Percentiles rank a stretch among this genome's conserved stretches.
phyloP scores from a whole-genome alignment of 306 rosid genomes.

The Dryas alaskensis region DNA sequence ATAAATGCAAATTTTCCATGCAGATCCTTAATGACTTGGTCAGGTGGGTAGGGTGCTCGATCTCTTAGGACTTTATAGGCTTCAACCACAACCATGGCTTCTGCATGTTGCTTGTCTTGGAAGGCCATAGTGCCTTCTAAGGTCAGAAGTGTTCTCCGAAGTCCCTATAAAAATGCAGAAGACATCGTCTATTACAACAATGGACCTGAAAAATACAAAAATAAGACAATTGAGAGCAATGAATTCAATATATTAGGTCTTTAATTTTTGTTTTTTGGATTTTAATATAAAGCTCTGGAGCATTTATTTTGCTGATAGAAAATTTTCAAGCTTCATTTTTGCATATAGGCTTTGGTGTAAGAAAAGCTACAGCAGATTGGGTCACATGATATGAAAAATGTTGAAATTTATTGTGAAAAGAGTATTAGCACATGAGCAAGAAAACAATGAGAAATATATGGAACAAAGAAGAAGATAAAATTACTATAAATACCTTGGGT shows the following conservation, averaged over 20 bases:
- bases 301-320: too few species aligned
- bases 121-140: conserved; percentile 56
- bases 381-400: too few species aligned
- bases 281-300: too few species aligned
- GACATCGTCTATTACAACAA: conserved; percentile 45
- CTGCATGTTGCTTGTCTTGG: conserved; percentile 54
- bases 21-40: conserved; percentile 59
- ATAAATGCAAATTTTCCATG: conserved; percentile 57
- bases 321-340: not conserved
- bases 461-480: conserved; percentile 2
- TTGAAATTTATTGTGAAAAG: not conserved
- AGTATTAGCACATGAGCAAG: not conserved
- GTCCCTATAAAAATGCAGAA: conserved; percentile 53
- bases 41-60: conserved; percentile 64
- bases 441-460: not conserved
- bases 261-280: too few species aligned
- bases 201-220: conserved; percentile 34
- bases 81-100: conserved; percentile 61
- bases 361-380: not conserved
- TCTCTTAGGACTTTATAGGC: conserved; percentile 57
- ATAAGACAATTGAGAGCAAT: not conserved
- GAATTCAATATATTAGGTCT: not conserved
- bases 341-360: not conserved
- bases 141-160: conserved; percentile 40
- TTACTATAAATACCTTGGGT: conserved; percentile 44